Evolutionary conservation across 108 stramenopile genomes (phyloP), one percentile per base, ranked within the genome.

Genomic region (Aureococcus anophagefferens): DNA sequence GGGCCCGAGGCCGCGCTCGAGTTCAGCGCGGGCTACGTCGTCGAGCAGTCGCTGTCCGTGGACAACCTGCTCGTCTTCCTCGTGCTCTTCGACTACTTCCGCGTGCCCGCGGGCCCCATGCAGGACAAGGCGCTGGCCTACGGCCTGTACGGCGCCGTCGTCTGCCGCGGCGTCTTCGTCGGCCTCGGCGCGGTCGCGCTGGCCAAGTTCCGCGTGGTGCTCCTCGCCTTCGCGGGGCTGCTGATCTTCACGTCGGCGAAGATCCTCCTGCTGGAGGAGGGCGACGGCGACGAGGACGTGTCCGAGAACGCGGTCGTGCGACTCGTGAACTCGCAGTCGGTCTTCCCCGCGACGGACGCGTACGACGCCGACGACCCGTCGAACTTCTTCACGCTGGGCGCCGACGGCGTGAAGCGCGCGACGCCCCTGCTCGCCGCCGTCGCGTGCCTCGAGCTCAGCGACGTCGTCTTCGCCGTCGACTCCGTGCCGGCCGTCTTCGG

Each of bases 11-110:
- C 35, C 4, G 35, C 32, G 32, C 31, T 80, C 18, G 91, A 95
- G 72, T 95, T 93, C 75, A 87, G 87, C 65, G 90, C 94, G 17
- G 91, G 91, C 0, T 95, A 93, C 67, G 67, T 95, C 14, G 76
- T 95, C 65, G 94, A 95, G 74, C 91, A 90, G 72, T 85, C 83
- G 72, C 77, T 95, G 16, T 85, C 83, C 62, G 83, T 95, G 18
- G 94, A 95, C 86, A 95, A 95, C 77, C 81, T 95, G 3, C 82
- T 95, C 36, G 94, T 95, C 4, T 95, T 95, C 72, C 68, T 93
- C 28, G 70, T 92, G 33, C 76, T 95, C 30, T 95, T 95, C 77
- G 90, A 91, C 9, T 93, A 91, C 73, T 95, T 95, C 76, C 72
- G 81, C 35, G 84, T 94, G 25, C 93, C 91, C 1, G 65, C 81